phyloP scores from a whole-genome alignment of 768 basidiomycete species.

The Favolaschia claudopus region DNA sequence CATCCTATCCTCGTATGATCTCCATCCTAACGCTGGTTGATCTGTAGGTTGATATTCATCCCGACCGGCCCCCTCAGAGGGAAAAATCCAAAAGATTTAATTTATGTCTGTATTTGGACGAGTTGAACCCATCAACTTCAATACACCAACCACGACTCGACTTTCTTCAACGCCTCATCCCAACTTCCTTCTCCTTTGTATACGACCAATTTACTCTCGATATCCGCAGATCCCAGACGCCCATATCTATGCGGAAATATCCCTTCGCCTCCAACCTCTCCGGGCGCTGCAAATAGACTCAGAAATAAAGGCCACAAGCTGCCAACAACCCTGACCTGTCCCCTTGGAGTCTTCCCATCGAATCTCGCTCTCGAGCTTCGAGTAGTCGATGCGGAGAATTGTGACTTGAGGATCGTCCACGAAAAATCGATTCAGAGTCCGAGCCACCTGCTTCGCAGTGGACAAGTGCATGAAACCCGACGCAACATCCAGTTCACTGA shows the following conservation, averaged over 20 bases:
- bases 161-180: slow-evolving; percentile 33
- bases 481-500: slow-evolving; percentile 54
- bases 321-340: slow-evolving; percentile 24
- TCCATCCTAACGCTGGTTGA: no score
- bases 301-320: no score
- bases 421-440: slow-evolving; percentile 58
- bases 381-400: slow-evolving; percentile 53
- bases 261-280: slow-evolving; percentile 51
- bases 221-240: slow-evolving; percentile 51
- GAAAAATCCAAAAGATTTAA: no score
- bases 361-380: slow-evolving; percentile 45
- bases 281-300: slow-evolving; percentile 46
- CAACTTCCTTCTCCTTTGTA: slow-evolving; percentile 40
- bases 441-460: slow-evolving; percentile 55
- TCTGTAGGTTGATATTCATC: no score
- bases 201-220: slow-evolving; percentile 48
- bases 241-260: slow-evolving; percentile 63
- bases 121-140: slow-evolving; percentile 27
- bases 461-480: slow-evolving; percentile 66
- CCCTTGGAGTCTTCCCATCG: slow-evolving; percentile 59
- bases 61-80: no score
- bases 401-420: slow-evolving; percentile 44
- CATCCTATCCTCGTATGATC: no score
- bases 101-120: background rate
- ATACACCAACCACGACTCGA: slow-evolving; percentile 41